Percentiles rank a stretch among this genome's conserved stretches.
These are phyloP conservation scores for Phlyctochytrium arcticum DNA, from an alignment of 192 early-diverging fungal genomes.

Conservation along the genomic window DNA sequence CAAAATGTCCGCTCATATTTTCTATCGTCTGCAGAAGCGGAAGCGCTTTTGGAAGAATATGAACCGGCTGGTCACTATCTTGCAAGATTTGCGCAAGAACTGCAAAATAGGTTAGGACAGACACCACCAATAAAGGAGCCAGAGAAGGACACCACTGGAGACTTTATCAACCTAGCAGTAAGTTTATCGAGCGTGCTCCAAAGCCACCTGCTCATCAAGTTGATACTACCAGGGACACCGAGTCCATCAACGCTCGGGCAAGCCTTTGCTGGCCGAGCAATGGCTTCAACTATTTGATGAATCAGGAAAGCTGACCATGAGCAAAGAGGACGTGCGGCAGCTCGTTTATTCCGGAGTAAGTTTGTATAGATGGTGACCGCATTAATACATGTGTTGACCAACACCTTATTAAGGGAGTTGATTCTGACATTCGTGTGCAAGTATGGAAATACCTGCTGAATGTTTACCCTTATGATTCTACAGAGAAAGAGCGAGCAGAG, in stretches of 20 bases:
- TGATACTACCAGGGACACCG: conserved; percentile 13
- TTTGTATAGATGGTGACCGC: not conserved
- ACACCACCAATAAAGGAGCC: not conserved
- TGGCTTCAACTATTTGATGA: conserved; percentile 41
- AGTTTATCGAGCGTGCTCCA: not conserved
- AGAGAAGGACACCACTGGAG: conserved; percentile 30
- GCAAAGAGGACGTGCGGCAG: conserved; percentile 25
- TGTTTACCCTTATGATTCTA: conserved; percentile 81
- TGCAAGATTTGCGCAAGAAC: conserved; percentile 34
- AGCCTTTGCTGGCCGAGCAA: conserved; percentile 34
- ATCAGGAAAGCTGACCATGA: conserved; percentile 25
- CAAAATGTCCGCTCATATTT: conserved; percentile 33
- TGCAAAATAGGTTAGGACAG: conserved; percentile 24
- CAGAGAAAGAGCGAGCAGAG: conserved; percentile 62
- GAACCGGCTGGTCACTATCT: conserved; percentile 41
- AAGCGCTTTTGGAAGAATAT: conserved; percentile 44
- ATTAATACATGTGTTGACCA: not conserved
- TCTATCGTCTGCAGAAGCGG: conserved; percentile 41
- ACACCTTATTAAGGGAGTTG: conserved; percentile 55
- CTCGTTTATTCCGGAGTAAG: conserved; percentile 38
- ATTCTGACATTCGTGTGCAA: conserved; percentile 70
- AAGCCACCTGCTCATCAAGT: not conserved
- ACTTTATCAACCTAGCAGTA: conserved; percentile 38
- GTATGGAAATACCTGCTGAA: conserved; percentile 89
- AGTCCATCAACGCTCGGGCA: conserved; percentile 22